Conservation (phyloP, 306 rosid genomes). For the Arachis stenosperma region DNA sequence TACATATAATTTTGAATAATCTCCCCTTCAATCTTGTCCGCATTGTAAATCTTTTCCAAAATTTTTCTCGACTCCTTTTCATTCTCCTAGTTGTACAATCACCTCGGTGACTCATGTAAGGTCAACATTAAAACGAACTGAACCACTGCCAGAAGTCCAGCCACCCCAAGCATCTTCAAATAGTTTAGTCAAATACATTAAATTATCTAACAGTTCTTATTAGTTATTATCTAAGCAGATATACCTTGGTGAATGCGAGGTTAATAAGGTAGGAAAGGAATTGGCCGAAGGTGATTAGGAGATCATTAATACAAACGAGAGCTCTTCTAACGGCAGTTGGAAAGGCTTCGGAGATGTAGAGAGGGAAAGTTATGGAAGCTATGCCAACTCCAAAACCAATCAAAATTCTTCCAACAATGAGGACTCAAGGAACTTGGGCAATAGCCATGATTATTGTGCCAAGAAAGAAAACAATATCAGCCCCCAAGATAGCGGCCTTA, state of each 20-base stretch:
- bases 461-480: constrained; percentile 59
- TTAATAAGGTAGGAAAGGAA: constrained; percentile 61
- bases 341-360: constrained; percentile 82
- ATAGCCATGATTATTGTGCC: constrained; percentile 70
- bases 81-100: constrained; percentile 49
- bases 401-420: constrained; percentile 61
- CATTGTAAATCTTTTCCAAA: constrained; percentile 52
- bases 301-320: constrained; percentile 25
- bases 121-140: constrained; percentile 28
- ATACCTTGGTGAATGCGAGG: constrained; percentile 66
- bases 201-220: no score
- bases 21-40: constrained; percentile 60
- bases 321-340: constrained; percentile 48
- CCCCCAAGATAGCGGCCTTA: constrained; percentile 53
- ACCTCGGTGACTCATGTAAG: constrained; percentile 41
- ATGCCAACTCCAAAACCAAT: constrained; percentile 50
- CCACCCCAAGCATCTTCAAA: constrained; percentile 39
- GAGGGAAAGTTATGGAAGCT: constrained; percentile 87
- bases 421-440: constrained; percentile 67
- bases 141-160: constrained; percentile 19
- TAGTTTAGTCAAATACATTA: neutral
- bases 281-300: constrained; percentile 38
- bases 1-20: neutral
- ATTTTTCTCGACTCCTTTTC: constrained; percentile 55
- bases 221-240: no score